Evolutionary conservation across 2,329 filamentous ascomycete genomes (phyloP), one percentile per base, ranked within the genome.

Genomic region (Hypomyces perniciosus): DNA sequence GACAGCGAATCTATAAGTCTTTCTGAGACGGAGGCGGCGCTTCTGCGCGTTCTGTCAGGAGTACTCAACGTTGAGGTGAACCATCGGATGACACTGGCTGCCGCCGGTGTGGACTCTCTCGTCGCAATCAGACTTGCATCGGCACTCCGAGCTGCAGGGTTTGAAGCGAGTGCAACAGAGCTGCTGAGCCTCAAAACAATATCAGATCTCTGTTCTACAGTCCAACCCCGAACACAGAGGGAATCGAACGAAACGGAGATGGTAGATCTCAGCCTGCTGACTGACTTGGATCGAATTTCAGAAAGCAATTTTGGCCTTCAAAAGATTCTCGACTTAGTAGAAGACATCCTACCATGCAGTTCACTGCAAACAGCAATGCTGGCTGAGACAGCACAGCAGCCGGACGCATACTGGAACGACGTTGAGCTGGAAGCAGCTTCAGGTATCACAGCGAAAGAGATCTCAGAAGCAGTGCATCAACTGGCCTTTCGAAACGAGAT

Each of bases 301-400:
- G 41, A 48, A 10, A 49, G 57, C 5, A 57, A 59, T 30, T 26
- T 58, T 6, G 48, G 31, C 7, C 27, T 59, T 6, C 39, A 54
- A 5, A 44, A 44, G 37, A 52, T 65, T 6, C 37, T 57, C 7
- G 54, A 60, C 2, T 50, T 65, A 2, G 55, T 74, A 8, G 67
- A 74, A 33, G 66, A 71, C 27, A 60, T 84, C n/a, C 63, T 77
- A 13, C 76, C 77, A 4, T 93, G 88, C 63, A 91, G 84, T 4
- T 77, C 83, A 10, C 73, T 93, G 8, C 91, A 96, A 60, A 71
- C 78, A 13, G 84, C 88, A 2, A 95, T 96, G 89, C 74, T 96
- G 12, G 75, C 80, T 0, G 89, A 95, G 68, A 91, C 88, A 1
- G 67, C 75, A 3, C 73, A 71, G 13, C 73, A 84, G 53, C 56